Percentiles rank a stretch among this genome's conserved stretches.
Evolutionary conservation across 2,329 filamentous ascomycete species (phyloP).

Genomic region (Sarocladium brachiariae): DNA sequence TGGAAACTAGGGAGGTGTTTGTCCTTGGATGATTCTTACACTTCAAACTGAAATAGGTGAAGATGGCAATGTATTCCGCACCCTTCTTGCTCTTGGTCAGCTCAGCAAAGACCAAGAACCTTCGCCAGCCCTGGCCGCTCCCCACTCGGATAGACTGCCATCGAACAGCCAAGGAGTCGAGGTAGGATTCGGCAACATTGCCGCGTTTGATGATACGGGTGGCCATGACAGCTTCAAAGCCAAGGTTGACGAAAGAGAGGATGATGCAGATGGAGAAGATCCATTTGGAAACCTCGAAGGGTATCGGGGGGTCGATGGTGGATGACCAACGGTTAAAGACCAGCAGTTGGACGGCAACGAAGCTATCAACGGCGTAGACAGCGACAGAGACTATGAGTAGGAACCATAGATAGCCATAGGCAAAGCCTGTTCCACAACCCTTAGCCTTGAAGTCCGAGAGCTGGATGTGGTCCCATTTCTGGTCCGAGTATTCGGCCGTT

Average conservation of each 20-base stretch:
- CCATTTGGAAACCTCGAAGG: slow-evolving; percentile 79
- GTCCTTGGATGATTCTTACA: slow-evolving; percentile 34
- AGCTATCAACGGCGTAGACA: slow-evolving; percentile 85
- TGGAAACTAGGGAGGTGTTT: neutral
- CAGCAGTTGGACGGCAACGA: slow-evolving; percentile 86
- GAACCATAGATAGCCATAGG: slow-evolving; percentile 80
- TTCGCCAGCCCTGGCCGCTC: slow-evolving; percentile 70
- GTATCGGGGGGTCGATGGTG: slow-evolving; percentile 70
- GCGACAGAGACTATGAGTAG: slow-evolving; percentile 71
- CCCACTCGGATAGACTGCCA: slow-evolving; percentile 76
- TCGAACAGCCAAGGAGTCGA: slow-evolving; percentile 79
- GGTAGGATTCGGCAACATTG: slow-evolving; percentile 84
- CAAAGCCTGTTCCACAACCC: slow-evolving; percentile 69
- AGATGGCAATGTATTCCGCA: slow-evolving; percentile 81
- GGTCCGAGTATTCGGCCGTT: slow-evolving; percentile 67
- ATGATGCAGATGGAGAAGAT: slow-evolving; percentile 93
- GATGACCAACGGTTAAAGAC: slow-evolving; percentile 86
- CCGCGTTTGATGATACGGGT: slow-evolving; percentile 74
- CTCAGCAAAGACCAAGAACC: slow-evolving; percentile 88
- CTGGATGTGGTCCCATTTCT: slow-evolving; percentile 88
- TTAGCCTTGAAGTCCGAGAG: slow-evolving; percentile 74
- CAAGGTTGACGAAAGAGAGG: slow-evolving; percentile 75
- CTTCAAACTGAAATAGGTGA: slow-evolving; percentile 76
- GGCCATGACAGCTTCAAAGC: slow-evolving; percentile 74
- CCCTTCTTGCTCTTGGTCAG: slow-evolving; percentile 89